These are phyloP conservation scores for Dactylellina parvicollis DNA, from an alignment of 2,329 filamentous ascomycete genomes.

Conservation along the genomic window DNA sequence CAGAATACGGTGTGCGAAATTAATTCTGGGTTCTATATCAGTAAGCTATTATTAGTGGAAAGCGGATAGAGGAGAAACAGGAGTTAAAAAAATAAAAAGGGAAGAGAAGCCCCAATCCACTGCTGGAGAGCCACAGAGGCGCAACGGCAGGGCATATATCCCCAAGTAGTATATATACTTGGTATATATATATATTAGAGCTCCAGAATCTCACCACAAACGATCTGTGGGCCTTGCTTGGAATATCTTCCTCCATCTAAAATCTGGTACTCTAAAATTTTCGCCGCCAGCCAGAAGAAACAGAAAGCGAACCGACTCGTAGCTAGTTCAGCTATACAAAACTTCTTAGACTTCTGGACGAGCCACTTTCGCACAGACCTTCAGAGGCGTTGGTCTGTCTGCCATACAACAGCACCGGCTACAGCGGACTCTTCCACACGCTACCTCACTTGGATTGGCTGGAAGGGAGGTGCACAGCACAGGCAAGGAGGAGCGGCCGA, in stretches of 20 bases:
- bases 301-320: neutral
- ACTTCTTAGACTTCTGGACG: neutral
- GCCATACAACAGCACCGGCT: neutral
- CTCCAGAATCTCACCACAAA: neutral
- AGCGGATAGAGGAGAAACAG: constrained; percentile 35
- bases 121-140: neutral
- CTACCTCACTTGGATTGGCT: constrained; percentile 8
- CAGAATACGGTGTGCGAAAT: constrained; percentile 15
- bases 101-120: neutral
- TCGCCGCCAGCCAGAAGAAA: neutral
- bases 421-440: neutral
- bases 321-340: too few relatives aligned
- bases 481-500: constrained; percentile 8
- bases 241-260: neutral
- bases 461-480: constrained; percentile 8
- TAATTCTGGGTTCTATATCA: constrained; percentile 41
- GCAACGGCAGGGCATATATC: neutral
- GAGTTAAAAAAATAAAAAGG: constrained; percentile 13
- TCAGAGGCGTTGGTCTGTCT: constrained; percentile 19
- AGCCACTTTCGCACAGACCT: constrained; percentile 46
- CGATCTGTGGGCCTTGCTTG: neutral
- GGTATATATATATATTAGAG: neutral
- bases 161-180: constrained; percentile 14
- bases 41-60: constrained; percentile 48
- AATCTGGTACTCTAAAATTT: neutral